Conservation (phyloP, 192 early-diverging fungal species). For the Dissophora ornata region DNA sequence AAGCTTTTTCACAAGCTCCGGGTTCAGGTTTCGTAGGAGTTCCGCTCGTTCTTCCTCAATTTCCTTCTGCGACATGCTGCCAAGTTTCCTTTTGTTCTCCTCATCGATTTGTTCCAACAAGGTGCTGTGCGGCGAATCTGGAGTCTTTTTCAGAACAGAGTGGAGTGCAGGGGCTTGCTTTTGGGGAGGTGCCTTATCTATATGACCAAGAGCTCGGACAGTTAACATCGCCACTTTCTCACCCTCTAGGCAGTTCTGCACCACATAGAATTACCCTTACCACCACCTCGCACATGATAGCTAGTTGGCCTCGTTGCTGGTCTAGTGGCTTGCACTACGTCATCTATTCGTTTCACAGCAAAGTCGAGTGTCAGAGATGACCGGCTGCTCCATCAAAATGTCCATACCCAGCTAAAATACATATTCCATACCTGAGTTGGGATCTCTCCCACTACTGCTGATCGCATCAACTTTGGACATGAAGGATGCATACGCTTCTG, state of each 20-base stretch:
- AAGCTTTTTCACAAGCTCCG: conserved; percentile 73
- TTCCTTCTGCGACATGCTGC: conserved; percentile 76
- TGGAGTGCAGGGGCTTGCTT: conserved; percentile 20
- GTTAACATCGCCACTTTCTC: neutral
- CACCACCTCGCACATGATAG: neutral
- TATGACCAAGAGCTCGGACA: neutral
- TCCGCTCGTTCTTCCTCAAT: conserved; percentile 76
- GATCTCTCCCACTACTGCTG: neutral
- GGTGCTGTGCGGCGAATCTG: conserved; percentile 31
- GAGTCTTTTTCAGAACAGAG: conserved; percentile 39
- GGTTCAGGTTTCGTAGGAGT: conserved; percentile 71
- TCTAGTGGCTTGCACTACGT: too few species aligned
- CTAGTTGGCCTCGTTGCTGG: conserved; percentile 1
- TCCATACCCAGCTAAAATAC: too few species aligned
- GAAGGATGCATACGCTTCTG: conserved; percentile 15
- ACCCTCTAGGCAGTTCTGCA: too few species aligned
- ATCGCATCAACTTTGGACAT: conserved; percentile 3
- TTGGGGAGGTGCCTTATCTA: conserved; percentile 14
- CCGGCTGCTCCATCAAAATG: too few species aligned
- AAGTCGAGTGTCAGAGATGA: too few species aligned
- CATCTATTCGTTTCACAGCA: too few species aligned
- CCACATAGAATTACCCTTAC: too few species aligned
- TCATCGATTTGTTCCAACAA: conserved; percentile 64
- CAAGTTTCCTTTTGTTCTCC: conserved; percentile 61
- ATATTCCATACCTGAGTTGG: conserved; percentile 22